Percentiles rank a stretch among this genome's conserved stretches.
These are phyloP conservation scores for Persicaria maculosa DNA, from an alignment of 148 eudicot species.

Conservation along the genomic window DNA sequence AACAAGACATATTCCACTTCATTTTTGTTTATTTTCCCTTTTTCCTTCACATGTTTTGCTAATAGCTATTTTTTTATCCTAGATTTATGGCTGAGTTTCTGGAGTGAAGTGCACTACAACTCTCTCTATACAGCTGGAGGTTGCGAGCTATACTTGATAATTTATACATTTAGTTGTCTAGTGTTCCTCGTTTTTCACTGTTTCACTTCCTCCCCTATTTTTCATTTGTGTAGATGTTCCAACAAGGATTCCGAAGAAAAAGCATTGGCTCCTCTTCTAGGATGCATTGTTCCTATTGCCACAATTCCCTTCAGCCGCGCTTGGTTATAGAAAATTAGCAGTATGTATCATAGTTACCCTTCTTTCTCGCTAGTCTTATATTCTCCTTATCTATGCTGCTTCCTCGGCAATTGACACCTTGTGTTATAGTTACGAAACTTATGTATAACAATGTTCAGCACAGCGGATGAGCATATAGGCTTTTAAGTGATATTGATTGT, in stretches of 20 bases:
- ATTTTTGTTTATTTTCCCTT: neutral
- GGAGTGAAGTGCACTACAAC: slow-evolving; percentile 83
- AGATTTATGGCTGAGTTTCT: slow-evolving; percentile 84
- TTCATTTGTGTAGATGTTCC: slow-evolving; percentile 45
- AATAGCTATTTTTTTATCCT: slow-evolving; percentile 10
- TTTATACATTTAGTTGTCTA: neutral
- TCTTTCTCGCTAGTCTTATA: neutral
- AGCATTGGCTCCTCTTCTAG: slow-evolving; percentile 58
- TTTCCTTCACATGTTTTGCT: neutral
- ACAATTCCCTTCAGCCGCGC: neutral
- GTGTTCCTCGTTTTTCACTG: neutral
- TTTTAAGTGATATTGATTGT: neutral
- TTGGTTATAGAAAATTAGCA: neutral
- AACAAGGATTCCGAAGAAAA: slow-evolving; percentile 42
- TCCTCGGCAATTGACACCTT: neutral
- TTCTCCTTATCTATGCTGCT: neutral
- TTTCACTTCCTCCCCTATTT: neutral
- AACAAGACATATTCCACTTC: neutral
- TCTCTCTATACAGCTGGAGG: slow-evolving; percentile 67
- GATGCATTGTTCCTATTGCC: neutral
- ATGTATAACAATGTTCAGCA: neutral
- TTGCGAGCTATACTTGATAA: slow-evolving; percentile 6
- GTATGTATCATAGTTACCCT: slow-evolving; percentile 9
- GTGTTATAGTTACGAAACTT: neutral
- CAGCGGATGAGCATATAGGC: neutral